phyloP scores from a whole-genome alignment of 768 basidiomycete genomes.

The Kwoniella bestiolae region DNA sequence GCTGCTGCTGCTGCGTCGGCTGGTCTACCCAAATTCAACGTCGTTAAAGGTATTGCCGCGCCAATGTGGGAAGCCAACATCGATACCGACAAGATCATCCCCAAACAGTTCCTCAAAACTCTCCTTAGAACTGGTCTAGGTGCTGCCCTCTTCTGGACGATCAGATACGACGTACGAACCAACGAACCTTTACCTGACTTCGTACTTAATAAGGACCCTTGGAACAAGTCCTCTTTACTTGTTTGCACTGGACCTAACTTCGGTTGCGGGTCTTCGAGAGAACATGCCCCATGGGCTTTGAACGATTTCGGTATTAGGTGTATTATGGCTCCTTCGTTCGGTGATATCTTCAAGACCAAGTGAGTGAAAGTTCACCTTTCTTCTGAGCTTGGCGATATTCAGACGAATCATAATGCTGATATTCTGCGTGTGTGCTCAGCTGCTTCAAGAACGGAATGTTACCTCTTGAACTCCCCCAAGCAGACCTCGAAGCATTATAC shows the following conservation, averaged over 20 bases:
- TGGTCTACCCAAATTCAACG: slow-evolving; percentile 66
- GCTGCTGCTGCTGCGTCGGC: slow-evolving; percentile 51
- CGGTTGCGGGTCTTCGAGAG: slow-evolving; percentile 86
- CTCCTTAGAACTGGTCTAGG: slow-evolving; percentile 86
- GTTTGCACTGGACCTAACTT: slow-evolving; percentile 87
- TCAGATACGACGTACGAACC: slow-evolving; percentile 76
- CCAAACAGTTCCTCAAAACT: slow-evolving; percentile 91
- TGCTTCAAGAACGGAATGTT: slow-evolving; percentile 94
- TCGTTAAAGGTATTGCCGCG: slow-evolving; percentile 75
- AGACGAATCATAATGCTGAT: neutral
- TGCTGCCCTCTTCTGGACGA: slow-evolving; percentile 77
- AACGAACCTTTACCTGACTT: slow-evolving; percentile 78
- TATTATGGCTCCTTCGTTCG: slow-evolving; percentile 84
- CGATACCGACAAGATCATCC: slow-evolving; percentile 93
- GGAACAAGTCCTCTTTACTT: slow-evolving; percentile 74
- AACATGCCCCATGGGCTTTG: slow-evolving; percentile 77
- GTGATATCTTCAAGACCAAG: slow-evolving; percentile 81
- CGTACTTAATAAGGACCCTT: slow-evolving; percentile 78
- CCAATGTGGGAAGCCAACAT: slow-evolving; percentile 82
- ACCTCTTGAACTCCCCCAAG: slow-evolving; percentile 71
- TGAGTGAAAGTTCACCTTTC: slow-evolving; percentile 22
- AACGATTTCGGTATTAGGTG: slow-evolving; percentile 85
- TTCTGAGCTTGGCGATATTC: too few relatives aligned
- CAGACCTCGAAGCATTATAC: slow-evolving; percentile 72
- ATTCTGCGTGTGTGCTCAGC: slow-evolving; percentile 59